Base-by-base conservation (phyloP, 768 basidiomycete species). In the Piloderma croceum region DNA sequence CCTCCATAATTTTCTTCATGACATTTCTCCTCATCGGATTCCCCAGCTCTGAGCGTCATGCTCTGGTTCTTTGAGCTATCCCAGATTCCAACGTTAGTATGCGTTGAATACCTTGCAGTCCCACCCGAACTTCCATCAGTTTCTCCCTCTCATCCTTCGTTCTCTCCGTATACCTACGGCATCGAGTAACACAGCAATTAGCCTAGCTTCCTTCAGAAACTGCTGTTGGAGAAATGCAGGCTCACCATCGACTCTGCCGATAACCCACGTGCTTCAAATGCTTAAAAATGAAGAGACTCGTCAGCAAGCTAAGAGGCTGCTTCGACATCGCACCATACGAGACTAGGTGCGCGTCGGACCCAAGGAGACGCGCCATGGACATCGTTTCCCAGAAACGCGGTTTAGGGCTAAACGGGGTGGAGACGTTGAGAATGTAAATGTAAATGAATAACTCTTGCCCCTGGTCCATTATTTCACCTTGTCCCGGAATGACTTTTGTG, bases 241-340 rank as follows among this genome's bases (percentile, higher is more conserved):
- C n/a, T n/a, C n/a, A n/a, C 86, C 86, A 88, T 22, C 71, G 69
- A 38, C 67, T 77, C 57, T 86, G 82, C 85, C 87, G 90, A 59
- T 82, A 89, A 5, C 87, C 90, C 36, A 77, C 81, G 18, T 72
- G 70, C 0, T 73, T 81, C 47, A 92, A 65, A 57, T 88, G 84
- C 47, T 81, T 88, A 70, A 93, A 93, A 44, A 93, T 90, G 61
- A 88, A 82, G 17, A 80, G 64, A 0, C 84, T 83, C 0, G 85
- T 81, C 2, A 90, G 84, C 17, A 93, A 57, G 1, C 78, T 73
- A 13, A 93, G 59, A 1, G 90, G 87, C 38, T 82, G 71, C 55
- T 84, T 90, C 1, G 90, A 84, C 90, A 93, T 92, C 5, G 85
- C 89, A 21, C 90, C 90, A 40, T 92, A 93, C 0, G 90, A 88